Evolutionary conservation across 73 alveolate species (phyloP), one percentile per base, ranked within the genome.

Genomic region (Uronychia setigera): DNA sequence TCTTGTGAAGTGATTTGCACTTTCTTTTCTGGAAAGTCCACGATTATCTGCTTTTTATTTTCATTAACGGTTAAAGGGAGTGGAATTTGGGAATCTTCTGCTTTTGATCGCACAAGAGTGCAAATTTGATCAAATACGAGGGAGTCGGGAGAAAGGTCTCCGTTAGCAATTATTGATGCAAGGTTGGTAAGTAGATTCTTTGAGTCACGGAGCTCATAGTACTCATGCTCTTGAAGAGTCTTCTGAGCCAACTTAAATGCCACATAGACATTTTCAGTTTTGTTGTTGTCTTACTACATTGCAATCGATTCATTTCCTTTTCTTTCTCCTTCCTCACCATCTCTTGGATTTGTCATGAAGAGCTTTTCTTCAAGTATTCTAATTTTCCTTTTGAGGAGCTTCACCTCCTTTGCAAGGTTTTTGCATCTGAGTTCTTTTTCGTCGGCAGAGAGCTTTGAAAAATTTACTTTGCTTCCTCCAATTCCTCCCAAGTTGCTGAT

Each of bases 321-420:
- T 78, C 9, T 35, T 9, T 67, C 33, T 26, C 33, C 26, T n/a
- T 67, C 19, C 35, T 9, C 30, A 11, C 79, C 33, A 11, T 29
- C 79, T n/a, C 14, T 26, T n/a, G 79, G 14, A 35, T 30, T 32
- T 0, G 76, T 19, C 30, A 57, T 30, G 29, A 77, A 32, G 30
- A 82, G 33, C 74, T 77, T 82, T 1, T 82, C 80, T 74, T 82
- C 89, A 80, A 82, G 60, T 31, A 58, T 82, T 35, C 89, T 60
- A 0, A 82, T 82, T 78, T 82, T 82, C 31, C 89, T 30, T 29
- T 80, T 31, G 59, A 82, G 83, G 79, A 58, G 83, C 83, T 82
- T 82, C 31, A 82, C 89, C 33, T 82, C 89, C 59, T 82, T 82
- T 26, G 89, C 78, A 67, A 82, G 78, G 74, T 82, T 82, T 30